A percentile compares a stretch with the other conserved stretches of the same genome.
Evolutionary conservation across 148 eudicot genomes (phyloP).

Genomic region (Rhododendron henanense): DNA sequence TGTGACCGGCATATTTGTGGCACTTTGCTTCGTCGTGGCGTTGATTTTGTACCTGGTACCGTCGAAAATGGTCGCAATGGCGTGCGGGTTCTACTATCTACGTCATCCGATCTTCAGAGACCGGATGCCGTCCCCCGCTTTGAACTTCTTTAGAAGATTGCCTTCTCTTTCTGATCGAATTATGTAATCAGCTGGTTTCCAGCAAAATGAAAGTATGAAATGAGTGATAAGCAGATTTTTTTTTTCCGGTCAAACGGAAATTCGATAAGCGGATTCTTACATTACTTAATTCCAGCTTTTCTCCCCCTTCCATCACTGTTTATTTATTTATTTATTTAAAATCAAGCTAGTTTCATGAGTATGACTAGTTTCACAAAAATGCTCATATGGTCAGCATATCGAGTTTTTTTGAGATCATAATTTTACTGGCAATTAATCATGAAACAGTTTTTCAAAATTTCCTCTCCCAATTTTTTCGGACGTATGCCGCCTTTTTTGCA

Average conservation of each 20-base stretch:
- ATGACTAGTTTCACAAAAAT: too few relatives aligned
- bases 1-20: slow-evolving; percentile 82
- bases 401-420: too few relatives aligned
- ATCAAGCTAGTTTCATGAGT: too few relatives aligned
- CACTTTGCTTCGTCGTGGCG: slow-evolving; percentile 71
- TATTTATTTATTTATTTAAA: too few relatives aligned
- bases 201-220: not conserved
- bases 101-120: slow-evolving; percentile 88
- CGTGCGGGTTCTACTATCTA: slow-evolving; percentile 72
- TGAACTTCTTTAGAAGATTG: slow-evolving; percentile 75
- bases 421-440: too few relatives aligned
- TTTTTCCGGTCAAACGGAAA: too few relatives aligned
- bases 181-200: slow-evolving; percentile 23
- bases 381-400: too few relatives aligned
- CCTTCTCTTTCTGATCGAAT: slow-evolving; percentile 84
- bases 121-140: slow-evolving; percentile 72
- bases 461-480: too few relatives aligned
- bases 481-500: too few relatives aligned
- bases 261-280: not conserved
- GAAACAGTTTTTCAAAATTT: too few relatives aligned
- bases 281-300: not conserved
- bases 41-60: slow-evolving; percentile 67
- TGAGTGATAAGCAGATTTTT: not conserved
- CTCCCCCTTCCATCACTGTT: too few relatives aligned
- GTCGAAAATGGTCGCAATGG: slow-evolving; percentile 93